Base-by-base conservation (phyloP, 805 yeast species). In the Cephaloascus fragrans region DNA sequence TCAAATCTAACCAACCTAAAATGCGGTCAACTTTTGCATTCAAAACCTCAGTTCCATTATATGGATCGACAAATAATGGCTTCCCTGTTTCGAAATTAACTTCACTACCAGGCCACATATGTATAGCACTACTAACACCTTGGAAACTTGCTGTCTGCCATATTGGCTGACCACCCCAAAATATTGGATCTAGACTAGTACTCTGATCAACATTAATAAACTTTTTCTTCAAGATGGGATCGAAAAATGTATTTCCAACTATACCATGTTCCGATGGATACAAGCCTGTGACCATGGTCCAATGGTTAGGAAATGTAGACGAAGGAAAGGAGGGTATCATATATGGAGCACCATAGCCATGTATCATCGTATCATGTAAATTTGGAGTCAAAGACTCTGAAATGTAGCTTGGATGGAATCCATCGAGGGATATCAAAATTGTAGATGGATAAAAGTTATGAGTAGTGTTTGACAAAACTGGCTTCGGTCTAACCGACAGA, bases 31-130 rank as follows among this genome's bases (percentile, higher is more conserved):
- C 63, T 53, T 88, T 89, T 2, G 60, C 50, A 3, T 72, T 63
- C 14, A 85, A 59, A 0, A 69, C 47, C 56, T 84, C 95, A 2
- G 76, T 58, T 3, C 75, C 77, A 50, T 86, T 77, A 59, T 73
- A 89, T 39, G 61, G 58, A 46, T 82, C 93, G 26, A 76, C 75
- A 36, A 69, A 71, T 40, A 70, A 52, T 2, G 83, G 79, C 18
- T 68, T 71, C 40, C 73, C 66, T 40, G 52, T 41, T 28, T 59
- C 60, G 51, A 73, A 76, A 19, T 71, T 69, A 5, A 79, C 94
- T 48, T 87, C 95, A 42, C 88, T 77, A 2, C 96, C 96, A 0
- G 96, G 96, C 95, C 95, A 89, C 96, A 87, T 88, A 57, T 88
- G 95, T n/a, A 86, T 81, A 0, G 88, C 94, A 4, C 82, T 59